phyloP scores from a whole-genome alignment of 2,329 filamentous ascomycete species.

The Aspergillus quadrilineatus region DNA sequence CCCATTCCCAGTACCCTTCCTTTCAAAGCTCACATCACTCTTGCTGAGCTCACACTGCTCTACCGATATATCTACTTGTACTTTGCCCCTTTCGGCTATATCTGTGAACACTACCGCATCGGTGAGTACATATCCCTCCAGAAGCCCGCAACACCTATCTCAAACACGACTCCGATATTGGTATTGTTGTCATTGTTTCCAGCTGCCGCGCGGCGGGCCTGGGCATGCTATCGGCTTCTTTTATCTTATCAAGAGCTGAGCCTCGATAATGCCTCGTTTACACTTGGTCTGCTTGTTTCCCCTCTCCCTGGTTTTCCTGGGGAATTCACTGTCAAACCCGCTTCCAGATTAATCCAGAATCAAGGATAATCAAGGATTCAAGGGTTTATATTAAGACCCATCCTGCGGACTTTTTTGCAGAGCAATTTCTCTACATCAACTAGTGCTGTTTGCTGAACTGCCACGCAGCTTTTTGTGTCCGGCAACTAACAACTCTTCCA shows the following conservation, averaged over 20 bases:
- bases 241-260: slow-evolving; percentile 14
- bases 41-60: background rate
- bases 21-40: background rate
- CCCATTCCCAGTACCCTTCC: slow-evolving; percentile 3
- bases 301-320: background rate
- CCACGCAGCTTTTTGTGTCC: background rate
- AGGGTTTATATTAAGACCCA: too few species aligned
- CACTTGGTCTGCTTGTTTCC: slow-evolving; percentile 1
- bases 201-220: slow-evolving; percentile 6
- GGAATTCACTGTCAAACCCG: background rate
- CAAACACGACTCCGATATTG: background rate
- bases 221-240: slow-evolving; percentile 11
- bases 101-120: background rate
- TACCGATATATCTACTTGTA: slow-evolving; percentile 10
- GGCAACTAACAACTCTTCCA: slow-evolving; percentile 3
- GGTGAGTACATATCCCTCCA: slow-evolving; percentile 8
- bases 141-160: slow-evolving; percentile 18
- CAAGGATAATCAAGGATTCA: background rate
- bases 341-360: background rate
- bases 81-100: background rate
- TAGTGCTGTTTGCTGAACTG: background rate
- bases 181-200: slow-evolving; percentile 3
- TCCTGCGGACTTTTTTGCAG: background rate
- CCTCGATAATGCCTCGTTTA: slow-evolving; percentile 2
- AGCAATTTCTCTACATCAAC: background rate